A percentile compares a stretch with the other conserved stretches of the same genome.
Conservation (phyloP, 164 flowering plant species). For the Kalanchoe fedtschenkoi region DNA sequence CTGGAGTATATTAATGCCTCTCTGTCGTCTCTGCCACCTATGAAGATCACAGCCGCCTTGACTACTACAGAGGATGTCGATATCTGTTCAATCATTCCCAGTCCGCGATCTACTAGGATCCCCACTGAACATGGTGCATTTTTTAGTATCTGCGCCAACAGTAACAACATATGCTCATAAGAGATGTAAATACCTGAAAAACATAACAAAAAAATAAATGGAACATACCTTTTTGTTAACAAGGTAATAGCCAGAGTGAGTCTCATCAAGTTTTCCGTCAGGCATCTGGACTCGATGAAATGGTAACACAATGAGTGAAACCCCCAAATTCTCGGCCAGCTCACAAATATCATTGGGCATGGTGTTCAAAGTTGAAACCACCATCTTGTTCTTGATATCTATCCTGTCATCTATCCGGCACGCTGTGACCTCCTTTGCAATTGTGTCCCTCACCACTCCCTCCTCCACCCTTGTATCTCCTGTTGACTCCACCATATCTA, state of each 20-base stretch:
- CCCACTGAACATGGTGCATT: constrained; percentile 69
- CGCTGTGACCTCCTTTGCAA: constrained; percentile 27
- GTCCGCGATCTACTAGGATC: constrained; percentile 59
- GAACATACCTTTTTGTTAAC: constrained; percentile 64
- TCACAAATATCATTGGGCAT: constrained; percentile 51
- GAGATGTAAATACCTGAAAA: neutral
- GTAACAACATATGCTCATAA: neutral
- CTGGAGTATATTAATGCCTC: constrained; percentile 63
- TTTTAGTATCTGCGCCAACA: constrained; percentile 36
- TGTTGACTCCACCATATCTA: constrained; percentile 57
- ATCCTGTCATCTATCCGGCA: constrained; percentile 14
- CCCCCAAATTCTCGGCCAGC: constrained; percentile 39
- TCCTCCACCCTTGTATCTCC: constrained; percentile 35
- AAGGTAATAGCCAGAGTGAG: constrained; percentile 33
- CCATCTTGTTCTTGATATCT: constrained; percentile 30
- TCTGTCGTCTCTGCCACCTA: constrained; percentile 72
- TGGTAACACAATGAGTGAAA: constrained; percentile 46
- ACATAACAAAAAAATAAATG: neutral
- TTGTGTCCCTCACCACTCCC: constrained; percentile 24
- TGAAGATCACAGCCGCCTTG: constrained; percentile 47
- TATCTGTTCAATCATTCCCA: constrained; percentile 21
- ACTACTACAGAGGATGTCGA: constrained; percentile 14
- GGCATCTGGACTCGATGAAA: constrained; percentile 33
- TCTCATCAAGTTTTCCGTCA: constrained; percentile 30
- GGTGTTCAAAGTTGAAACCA: constrained; percentile 31